Conservation (phyloP, 2,329 filamentous ascomycete genomes). For the Aspergillus clavatus region DNA sequence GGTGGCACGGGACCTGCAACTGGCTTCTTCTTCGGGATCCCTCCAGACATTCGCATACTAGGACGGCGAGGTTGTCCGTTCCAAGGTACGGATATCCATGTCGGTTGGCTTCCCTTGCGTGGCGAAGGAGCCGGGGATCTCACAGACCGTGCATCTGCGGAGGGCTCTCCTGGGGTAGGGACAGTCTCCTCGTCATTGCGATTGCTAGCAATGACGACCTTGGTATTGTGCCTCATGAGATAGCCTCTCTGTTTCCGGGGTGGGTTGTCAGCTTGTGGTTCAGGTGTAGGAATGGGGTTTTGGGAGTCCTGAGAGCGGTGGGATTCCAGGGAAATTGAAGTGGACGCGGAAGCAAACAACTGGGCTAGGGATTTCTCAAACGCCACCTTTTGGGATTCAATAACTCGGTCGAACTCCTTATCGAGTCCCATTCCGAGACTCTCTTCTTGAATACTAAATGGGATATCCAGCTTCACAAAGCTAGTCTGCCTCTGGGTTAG, state of each 20-base stretch:
- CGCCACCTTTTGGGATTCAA: constrained; percentile 93
- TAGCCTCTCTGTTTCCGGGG: constrained; percentile 82
- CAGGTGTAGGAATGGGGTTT: constrained; percentile 10
- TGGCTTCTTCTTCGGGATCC: constrained; percentile 57
- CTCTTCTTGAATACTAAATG: constrained; percentile 64
- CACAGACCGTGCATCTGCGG: constrained; percentile 39
- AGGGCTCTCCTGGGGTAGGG: constrained; percentile 23
- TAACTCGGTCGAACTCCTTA: constrained; percentile 88
- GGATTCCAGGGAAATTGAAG: constrained; percentile 8
- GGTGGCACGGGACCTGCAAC: constrained; percentile 67
- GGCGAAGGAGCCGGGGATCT: constrained; percentile 66
- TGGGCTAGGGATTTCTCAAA: constrained; percentile 46
- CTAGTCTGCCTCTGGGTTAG: constrained; percentile 59
- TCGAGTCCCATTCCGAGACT: constrained; percentile 76
- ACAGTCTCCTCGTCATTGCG: constrained; percentile 55
- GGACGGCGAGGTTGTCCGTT: constrained; percentile 71
- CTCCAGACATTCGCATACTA: constrained; percentile 55
- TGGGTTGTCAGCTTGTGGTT: constrained; percentile 59
- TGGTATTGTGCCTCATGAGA: constrained; percentile 97
- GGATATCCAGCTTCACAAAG: constrained; percentile 77
- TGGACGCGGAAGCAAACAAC: constrained; percentile 12
- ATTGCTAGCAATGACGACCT: constrained; percentile 85
- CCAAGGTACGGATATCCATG: constrained; percentile 97
- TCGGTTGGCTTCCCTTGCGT: constrained; percentile 76
- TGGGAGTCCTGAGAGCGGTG: constrained; percentile 10